Base-by-base conservation (phyloP, 805 yeast species). In the Lachancea fermentati region DNA sequence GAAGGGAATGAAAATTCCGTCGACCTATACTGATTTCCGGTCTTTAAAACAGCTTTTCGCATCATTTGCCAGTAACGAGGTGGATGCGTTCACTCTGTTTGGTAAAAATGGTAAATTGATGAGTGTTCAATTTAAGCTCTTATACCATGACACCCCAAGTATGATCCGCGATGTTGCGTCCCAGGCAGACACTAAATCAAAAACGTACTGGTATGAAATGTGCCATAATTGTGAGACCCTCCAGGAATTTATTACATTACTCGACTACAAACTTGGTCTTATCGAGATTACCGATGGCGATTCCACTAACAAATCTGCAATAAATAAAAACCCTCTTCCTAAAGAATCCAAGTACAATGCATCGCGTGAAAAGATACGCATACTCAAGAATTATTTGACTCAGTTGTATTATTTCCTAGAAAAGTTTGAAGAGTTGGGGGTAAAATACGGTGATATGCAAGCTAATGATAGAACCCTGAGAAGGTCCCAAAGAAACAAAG, bases 351-450 rank as follows among this genome's bases (percentile, higher is more conserved):
- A 55, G 37, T 52, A 50, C 32, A 49, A 52, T 30, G 42, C 50
- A 3, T 47, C 60, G 6, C 51, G 54, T 31, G 45, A 46, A 32
- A 46, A 54, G 32, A 32, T 58, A 13, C 36, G 39, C 14, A 37
- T 37, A 12, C 28, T 58, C 22, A 49, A 44, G 30, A 51, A 52
- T 1, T 56, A 47, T 24, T 36, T 58, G 24, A 22, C 42, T 6
- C 48, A 48, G n/a, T 34, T 57, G 37, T 45, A 45, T 14, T 43
- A 44, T 33, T 65, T 87, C 19, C 68, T 86, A 48, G 49, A 64
- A n/a, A 85, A 79, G 52, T 85, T 69, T 57, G 86, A 81, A 62
- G 67, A 71, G 44, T 68, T 87, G 53, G 75, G 74, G 57, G 78
- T 83, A 9, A 73, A 69, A 44, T 86, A 84, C 64, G 50, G 51